Conservation (phyloP, 139 green algal species). For the Parachlorella kessleri region DNA sequence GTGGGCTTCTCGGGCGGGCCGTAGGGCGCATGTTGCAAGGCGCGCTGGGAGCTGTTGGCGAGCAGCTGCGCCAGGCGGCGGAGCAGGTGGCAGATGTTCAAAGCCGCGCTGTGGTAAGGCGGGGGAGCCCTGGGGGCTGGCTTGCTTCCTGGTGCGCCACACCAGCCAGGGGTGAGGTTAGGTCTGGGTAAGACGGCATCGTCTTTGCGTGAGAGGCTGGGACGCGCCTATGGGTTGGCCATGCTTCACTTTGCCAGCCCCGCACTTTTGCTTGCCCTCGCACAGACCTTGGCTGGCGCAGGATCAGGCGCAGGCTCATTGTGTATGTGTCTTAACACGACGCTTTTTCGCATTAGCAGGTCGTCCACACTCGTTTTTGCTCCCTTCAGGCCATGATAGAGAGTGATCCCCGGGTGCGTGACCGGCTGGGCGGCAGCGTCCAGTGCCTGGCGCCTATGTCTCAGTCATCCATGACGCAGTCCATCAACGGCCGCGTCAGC, state of each 20-base stretch:
- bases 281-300: neutral
- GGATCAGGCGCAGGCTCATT: neutral
- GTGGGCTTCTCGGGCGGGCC: constrained; percentile 5
- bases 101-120: too few species aligned
- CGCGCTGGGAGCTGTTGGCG: constrained; percentile 9
- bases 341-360: neutral
- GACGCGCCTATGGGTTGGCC: neutral
- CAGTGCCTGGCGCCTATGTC: constrained; percentile 1
- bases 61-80: constrained; percentile 22
- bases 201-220: neutral
- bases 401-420: neutral
- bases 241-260: neutral
- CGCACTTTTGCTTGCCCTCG: neutral
- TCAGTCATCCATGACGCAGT: constrained; percentile 9
- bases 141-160: too few species aligned
- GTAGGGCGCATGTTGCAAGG: constrained; percentile 16
- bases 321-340: neutral
- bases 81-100: constrained; percentile 24
- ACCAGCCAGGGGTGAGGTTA: neutral
- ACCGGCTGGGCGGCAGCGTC: constrained; percentile 12
- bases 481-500: constrained; percentile 10
- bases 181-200: neutral
- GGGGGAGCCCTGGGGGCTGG: too few species aligned
- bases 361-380: neutral
- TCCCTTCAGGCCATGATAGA: constrained; percentile 7